Percentiles rank a stretch among this genome's conserved stretches.
phyloP scores from a whole-genome alignment of 495 filamentous ascomycete species.

The Aspergillus ostianus region DNA sequence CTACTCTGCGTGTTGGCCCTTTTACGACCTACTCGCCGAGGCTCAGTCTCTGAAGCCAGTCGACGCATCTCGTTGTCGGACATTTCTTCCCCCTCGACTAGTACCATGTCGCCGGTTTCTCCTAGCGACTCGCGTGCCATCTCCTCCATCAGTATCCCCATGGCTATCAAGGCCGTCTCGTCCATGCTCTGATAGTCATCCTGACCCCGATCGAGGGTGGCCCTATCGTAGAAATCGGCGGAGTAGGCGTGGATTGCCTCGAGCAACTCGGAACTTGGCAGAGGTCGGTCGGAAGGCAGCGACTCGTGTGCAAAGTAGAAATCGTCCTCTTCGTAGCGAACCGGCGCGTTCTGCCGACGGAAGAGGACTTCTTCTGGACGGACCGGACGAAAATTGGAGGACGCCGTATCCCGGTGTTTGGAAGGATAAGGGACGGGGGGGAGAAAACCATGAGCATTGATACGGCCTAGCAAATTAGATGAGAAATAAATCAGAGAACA shows the following conservation, averaged over 20 bases:
- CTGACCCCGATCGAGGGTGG: constrained; percentile 28
- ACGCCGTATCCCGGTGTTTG: constrained; percentile 50
- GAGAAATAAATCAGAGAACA: background rate
- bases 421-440: constrained; percentile 34
- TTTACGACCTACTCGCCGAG: constrained; percentile 19
- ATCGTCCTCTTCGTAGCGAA: constrained; percentile 65
- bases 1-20: constrained; percentile 20
- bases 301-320: constrained; percentile 63
- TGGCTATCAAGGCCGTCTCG: constrained; percentile 76
- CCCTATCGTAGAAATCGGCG: constrained; percentile 64
- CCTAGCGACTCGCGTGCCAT: constrained; percentile 61
- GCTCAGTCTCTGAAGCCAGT: constrained; percentile 5
- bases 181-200: constrained; percentile 70
- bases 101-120: constrained; percentile 68
- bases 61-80: constrained; percentile 22
- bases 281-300: constrained; percentile 48
- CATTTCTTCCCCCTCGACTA: constrained; percentile 61
- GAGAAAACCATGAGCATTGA: constrained; percentile 45
- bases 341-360: constrained; percentile 57
- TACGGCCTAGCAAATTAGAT: constrained; percentile 44
- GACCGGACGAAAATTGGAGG: constrained; percentile 49
- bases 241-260: constrained; percentile 73
- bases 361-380: constrained; percentile 78
- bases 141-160: constrained; percentile 84
- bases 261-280: constrained; percentile 75